These are phyloP conservation scores for Batrachochytrium dendrobatidis DNA, from an alignment of 371 early-diverging fungal species.

Conservation along the genomic window DNA sequence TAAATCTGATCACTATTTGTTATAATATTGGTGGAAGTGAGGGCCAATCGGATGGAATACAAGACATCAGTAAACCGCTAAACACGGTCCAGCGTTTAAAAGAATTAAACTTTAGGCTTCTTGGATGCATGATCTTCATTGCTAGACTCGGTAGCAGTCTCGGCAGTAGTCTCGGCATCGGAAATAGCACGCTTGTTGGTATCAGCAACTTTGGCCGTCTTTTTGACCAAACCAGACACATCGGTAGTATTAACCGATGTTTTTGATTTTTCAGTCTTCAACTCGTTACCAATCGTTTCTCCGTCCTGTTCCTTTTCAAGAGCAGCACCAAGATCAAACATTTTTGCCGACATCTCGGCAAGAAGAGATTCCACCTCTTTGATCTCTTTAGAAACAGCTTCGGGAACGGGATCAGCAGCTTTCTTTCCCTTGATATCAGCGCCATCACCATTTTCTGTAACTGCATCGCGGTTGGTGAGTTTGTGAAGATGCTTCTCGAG, in stretches of 20 bases:
- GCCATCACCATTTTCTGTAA: too few species aligned
- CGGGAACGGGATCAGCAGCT: background rate
- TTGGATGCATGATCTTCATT: background rate
- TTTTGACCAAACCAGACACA: background rate
- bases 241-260: background rate
- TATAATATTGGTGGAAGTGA: too few species aligned
- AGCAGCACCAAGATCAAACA: background rate
- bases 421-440: background rate
- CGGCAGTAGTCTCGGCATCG: too few species aligned
- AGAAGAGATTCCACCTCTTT: background rate
- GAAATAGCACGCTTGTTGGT: too few species aligned
- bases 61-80: too few species aligned
- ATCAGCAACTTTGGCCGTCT: background rate
- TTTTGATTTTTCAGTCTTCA: background rate
- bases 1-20: too few species aligned
- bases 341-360: background rate
- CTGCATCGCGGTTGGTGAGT: slow-evolving; percentile 19
- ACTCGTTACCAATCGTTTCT: background rate
- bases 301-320: background rate
- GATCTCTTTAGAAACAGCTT: background rate
- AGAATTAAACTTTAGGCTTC: too few species aligned
- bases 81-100: too few species aligned
- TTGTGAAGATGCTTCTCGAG: slow-evolving; percentile 43
- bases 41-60: too few species aligned
- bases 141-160: too few species aligned